phyloP scores from a whole-genome alignment of 768 basidiomycete genomes.

The Podaxis sp. region DNA sequence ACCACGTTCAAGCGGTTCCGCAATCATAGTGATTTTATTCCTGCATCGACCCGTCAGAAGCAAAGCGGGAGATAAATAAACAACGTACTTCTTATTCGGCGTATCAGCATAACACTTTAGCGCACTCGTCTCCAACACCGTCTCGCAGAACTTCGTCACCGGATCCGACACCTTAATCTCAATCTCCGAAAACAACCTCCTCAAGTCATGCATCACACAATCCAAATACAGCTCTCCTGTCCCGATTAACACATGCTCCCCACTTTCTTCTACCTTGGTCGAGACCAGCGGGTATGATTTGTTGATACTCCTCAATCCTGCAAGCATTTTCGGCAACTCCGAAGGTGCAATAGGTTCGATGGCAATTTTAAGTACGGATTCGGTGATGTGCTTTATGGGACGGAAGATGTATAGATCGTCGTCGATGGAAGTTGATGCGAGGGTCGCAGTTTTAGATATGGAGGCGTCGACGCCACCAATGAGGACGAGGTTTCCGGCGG shows the following conservation, averaged over 20 bases:
- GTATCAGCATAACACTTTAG: conserved; percentile 99
- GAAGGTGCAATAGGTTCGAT: conserved; percentile 98
- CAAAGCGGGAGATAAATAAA: conserved; percentile 3
- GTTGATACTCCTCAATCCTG: conserved; percentile 94
- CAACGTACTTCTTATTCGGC: conserved; percentile 92
- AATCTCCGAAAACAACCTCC: conserved; percentile 92
- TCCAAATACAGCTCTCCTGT: conserved; percentile 98
- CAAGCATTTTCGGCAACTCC: conserved; percentile 98
- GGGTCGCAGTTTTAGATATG: conserved; percentile 92
- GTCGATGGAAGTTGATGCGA: conserved; percentile 68
- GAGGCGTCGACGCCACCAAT: conserved; percentile 93
- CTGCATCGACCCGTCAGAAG: conserved; percentile 39
- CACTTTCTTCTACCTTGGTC: conserved; percentile 98
- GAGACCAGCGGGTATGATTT: conserved; percentile 94
- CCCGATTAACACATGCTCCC: conserved; percentile 95
- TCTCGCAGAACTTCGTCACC: conserved; percentile 97
- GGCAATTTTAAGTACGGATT: conserved; percentile 95
- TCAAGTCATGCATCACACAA: conserved; percentile 94
- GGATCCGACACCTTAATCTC: conserved; percentile 99
- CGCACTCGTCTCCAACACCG: conserved; percentile 95
- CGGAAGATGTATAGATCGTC: conserved; percentile 95
- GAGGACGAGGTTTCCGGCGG: conserved; percentile 91
- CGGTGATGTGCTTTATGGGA: conserved; percentile 95
- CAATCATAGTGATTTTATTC: conserved; percentile 99
- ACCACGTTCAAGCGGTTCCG: conserved; percentile 94